These are phyloP conservation scores for Penicillium coffeae DNA, from an alignment of 495 filamentous ascomycete species.

Conservation along the genomic window DNA sequence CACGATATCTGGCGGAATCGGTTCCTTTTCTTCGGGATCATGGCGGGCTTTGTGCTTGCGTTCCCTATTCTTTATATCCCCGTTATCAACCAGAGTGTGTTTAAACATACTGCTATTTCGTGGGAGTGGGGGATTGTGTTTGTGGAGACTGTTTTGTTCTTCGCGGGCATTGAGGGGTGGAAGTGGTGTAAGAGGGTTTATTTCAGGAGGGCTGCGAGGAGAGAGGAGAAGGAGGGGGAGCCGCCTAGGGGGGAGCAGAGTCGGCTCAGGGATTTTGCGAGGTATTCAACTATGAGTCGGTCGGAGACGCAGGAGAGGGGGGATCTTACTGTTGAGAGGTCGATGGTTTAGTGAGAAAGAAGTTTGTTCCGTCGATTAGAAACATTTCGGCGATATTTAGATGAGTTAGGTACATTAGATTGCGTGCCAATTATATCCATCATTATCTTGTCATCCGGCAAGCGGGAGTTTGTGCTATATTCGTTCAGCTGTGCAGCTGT, in stretches of 20 bases:
- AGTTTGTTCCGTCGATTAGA: too few relatives aligned
- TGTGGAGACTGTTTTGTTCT: slow-evolving; percentile 56
- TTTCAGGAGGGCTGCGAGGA: slow-evolving; percentile 37
- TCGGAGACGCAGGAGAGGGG: slow-evolving; percentile 31
- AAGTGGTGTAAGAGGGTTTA: slow-evolving; percentile 60
- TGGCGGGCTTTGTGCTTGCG: slow-evolving; percentile 64
- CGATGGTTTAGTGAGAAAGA: slow-evolving; percentile 25
- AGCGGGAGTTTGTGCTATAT: too few relatives aligned
- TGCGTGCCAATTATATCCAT: not conserved
- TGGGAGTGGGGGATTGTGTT: slow-evolving; percentile 72
- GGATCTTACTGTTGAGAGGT: slow-evolving; percentile 30
- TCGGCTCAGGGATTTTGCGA: slow-evolving; percentile 30
- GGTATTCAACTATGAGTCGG: slow-evolving; percentile 39
- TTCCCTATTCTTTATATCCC: slow-evolving; percentile 73
- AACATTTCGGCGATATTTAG: too few relatives aligned
- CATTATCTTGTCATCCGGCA: not conserved
- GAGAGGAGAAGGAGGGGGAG: slow-evolving; percentile 8
- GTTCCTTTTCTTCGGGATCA: slow-evolving; percentile 67
- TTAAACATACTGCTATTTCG: slow-evolving; percentile 65
- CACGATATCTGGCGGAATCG: slow-evolving; percentile 65
- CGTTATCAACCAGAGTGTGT: slow-evolving; percentile 63
- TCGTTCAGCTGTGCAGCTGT: too few relatives aligned
- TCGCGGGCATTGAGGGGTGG: slow-evolving; percentile 61
- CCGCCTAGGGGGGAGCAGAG: slow-evolving; percentile 11
- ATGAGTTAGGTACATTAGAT: not conserved